Evolutionary conservation across 768 basidiomycete genomes (phyloP), one percentile per base, ranked within the genome.

Genomic region (Scleroderma bovista): DNA sequence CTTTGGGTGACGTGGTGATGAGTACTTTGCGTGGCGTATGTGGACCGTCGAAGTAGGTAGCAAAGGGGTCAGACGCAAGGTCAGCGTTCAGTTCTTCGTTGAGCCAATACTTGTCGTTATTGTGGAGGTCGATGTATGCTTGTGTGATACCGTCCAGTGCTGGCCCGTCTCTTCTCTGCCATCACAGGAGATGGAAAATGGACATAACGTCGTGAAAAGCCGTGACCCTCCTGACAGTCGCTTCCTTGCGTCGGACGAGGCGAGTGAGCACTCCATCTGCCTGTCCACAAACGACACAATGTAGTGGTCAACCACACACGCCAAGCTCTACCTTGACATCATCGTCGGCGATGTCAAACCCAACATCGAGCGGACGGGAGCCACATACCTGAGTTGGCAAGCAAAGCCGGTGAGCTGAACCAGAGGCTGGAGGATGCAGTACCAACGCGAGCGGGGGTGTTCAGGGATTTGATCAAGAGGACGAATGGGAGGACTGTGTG

Each of bases 191-290:
- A 78, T 92, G 56, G 83, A 88, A 33, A 83, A 77, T 2, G 81
- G 81, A 2, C 86, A 97, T 59, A 69, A 75, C 47, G 87, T 97
- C 15, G 92, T 91, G 39, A 86, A 86, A 60, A 93, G 93, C 9
- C 81, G 83, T n/a, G 96, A 95, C 2, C 88, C 93, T 6, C 74
- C 84, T 20, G 88, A 95, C 44, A 89, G 96, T 24, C 82, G 82
- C 51, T 98, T 98, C 73, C 98, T 99, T 63, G 96, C 96, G 23
- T 96, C 95, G 5, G 93, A 96, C 65, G 92, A 94, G 52, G 79
- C 94, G 24, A 93, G 94, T 42, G 96, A 98, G 73, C 96, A 99
- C 72, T 84, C 89, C 47, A 96, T 99, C 63, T 99, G 96, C 65
- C 80, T 98, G 44, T 90, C 90, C 6, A 88, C 91, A 17, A 95